Evolutionary conservation across 139 green algal genomes (phyloP), one percentile per base, ranked within the genome.

Genomic region (Raphidocelis subcapitata): DNA sequence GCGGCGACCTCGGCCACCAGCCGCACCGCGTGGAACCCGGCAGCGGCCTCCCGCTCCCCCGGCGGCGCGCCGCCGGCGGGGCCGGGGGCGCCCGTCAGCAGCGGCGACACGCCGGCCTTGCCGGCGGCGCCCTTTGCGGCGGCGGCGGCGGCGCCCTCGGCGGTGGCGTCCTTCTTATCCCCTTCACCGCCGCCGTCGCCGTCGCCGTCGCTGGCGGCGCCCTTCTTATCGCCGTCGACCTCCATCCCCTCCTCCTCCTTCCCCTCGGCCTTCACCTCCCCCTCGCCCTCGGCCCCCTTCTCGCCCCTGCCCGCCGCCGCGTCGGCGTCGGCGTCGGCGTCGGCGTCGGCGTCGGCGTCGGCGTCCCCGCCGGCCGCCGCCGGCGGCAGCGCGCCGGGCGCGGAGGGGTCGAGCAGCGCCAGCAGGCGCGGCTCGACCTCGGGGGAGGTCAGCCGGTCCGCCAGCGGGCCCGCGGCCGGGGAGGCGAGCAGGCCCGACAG

Each of bases 401-500:
- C n/a, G n/a, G n/a, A n/a, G n/a, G n/a, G n/a, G n/a, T 26, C 62
- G 47, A 77, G 71, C 71, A 77, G 62, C 3, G 52, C 36, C 21
- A 70, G 26, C 69, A 86, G n/a, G n/a, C n/a, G n/a, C n/a, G n/a
- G 67, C 67, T 74, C 72, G 71, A 84, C 78, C 18, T 75, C 60
- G 24, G 62, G 78, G 31, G 26, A 63, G 3, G 85, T 67, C 52
- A 97, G 86, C 71, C 93, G 84, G 3, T 95, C 69, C 33, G 94
- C 79, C 68, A 99, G 81, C 1, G 87, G 74, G 18, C 59, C 37
- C 3, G 84, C 95, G 20, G 74, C 54, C 0, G 88, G 83, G 8
- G 79, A 81, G 33, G 80, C 72, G 28, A 98, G 80, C 29, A 98
- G 92, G 68, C 94, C 87, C 29, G 96, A 65, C 51, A 99, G 87